Percentiles rank a stretch among this genome's conserved stretches.
Conservation (phyloP, 371 early-diverging fungal species). For the Mucor sp. region DNA sequence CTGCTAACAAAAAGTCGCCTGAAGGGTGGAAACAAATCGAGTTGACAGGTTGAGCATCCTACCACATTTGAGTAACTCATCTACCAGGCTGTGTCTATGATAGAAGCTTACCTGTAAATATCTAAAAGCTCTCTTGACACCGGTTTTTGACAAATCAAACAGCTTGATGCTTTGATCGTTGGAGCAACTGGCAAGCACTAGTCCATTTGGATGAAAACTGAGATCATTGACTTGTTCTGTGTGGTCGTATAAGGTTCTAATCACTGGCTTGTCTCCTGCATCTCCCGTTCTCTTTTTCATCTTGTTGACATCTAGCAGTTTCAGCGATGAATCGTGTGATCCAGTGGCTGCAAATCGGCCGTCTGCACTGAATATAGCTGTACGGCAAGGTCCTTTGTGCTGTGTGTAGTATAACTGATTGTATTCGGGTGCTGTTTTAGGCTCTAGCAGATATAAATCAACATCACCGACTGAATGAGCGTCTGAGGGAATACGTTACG, state of each 20-base stretch:
- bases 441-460: slow-evolving; percentile 9
- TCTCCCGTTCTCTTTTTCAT: slow-evolving; percentile 68
- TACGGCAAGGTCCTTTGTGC: slow-evolving; percentile 56
- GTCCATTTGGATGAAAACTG: slow-evolving; percentile 91
- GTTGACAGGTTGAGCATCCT: slow-evolving; percentile 73
- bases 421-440: slow-evolving; percentile 46
- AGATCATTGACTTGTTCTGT: slow-evolving; percentile 80
- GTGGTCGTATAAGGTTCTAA: slow-evolving; percentile 90
- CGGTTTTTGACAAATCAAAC: slow-evolving; percentile 82
- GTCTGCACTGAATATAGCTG: slow-evolving; percentile 52
- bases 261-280: slow-evolving; percentile 77
- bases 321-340: slow-evolving; percentile 86
- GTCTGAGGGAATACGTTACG: slow-evolving; percentile 15
- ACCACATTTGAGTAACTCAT: neutral
- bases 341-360: slow-evolving; percentile 89
- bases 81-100: neutral
- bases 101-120: slow-evolving; percentile 67
- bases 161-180: slow-evolving; percentile 87
- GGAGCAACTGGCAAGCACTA: slow-evolving; percentile 86
- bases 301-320: slow-evolving; percentile 84
- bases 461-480: neutral
- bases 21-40: slow-evolving; percentile 86
- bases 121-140: slow-evolving; percentile 82
- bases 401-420: slow-evolving; percentile 58
- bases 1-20: slow-evolving; percentile 77